Base-by-base conservation (phyloP, 768 basidiomycete species). In the Tricholoma hemisulphureum region DNA sequence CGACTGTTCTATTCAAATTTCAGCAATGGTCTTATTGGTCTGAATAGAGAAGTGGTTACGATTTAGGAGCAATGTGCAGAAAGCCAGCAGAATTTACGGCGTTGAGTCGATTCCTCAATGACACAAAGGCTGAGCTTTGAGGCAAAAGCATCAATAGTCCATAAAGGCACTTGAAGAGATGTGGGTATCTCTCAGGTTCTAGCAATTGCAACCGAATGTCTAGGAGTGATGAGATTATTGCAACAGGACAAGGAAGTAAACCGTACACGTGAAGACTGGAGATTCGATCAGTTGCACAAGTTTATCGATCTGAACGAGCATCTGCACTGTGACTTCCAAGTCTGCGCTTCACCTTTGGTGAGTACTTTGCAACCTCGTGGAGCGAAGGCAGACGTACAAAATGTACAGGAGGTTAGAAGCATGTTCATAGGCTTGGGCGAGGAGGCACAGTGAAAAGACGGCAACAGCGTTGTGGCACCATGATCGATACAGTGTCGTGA, bases 401-500 rank as follows among this genome's bases (percentile, higher is more conserved):
- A 97, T 98, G 60, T 93, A 88, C 16, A 99, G 79, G 3, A 99
- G 81, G 70, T 95, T 98, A 20, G 94, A 96, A 1, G 96, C 97
- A 72, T 99, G 97, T 70, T 99, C 97, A 64, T 99, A 99, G 2
- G 97, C 96, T 70, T 99, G 97, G 5, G 97, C 97, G 23, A 99
- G 80, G 26, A 99, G 80, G 71, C 97, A 99, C 6, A 99, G 80
- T 1, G 97, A 94, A 69, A 99, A 97, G 1, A 94, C 94, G 0
- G 97, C 89, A 41, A 98, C 95, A 1, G 96, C 91, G 67, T 98
- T 98, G 65, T 99, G 97, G 69, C 95, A 98, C 97, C 97, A 99
- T 18, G 95, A 98, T 18, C 93, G 83, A 66, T 99, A 99, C 3
- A 99, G 76, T 0, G 90, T 92, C 10, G 91, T 92, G 70, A 98